phyloP scores from a whole-genome alignment of 768 basidiomycete species.

The Amanita pseudoporphyria region DNA sequence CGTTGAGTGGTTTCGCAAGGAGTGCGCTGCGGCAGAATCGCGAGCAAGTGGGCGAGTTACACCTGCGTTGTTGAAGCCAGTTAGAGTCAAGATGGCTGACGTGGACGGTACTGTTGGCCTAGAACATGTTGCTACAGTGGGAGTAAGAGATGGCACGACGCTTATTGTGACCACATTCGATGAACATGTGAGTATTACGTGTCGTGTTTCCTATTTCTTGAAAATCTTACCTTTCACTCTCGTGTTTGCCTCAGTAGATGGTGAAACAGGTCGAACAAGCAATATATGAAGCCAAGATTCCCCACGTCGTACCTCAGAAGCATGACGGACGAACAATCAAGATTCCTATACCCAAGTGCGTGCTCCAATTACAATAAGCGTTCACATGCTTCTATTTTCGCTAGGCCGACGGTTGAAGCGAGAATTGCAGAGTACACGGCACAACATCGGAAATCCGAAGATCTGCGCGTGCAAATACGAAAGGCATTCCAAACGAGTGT shows the following conservation, averaged over 20 bases:
- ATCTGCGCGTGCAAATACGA: conserved; percentile 65
- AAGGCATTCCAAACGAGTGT: conserved; percentile 57
- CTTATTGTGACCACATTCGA: conserved; percentile 72
- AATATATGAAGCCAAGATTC: conserved; percentile 66
- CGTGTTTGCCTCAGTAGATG: conserved; percentile 39
- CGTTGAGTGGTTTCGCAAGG: conserved; percentile 71
- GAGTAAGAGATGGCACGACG: conserved; percentile 67
- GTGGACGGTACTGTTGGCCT: conserved; percentile 25
- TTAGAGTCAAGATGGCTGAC: conserved; percentile 46
- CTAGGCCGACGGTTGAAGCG: conserved; percentile 71
- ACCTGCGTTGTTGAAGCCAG: conserved; percentile 58
- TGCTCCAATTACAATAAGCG: neutral
- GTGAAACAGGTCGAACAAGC: conserved; percentile 69
- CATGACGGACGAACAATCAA: conserved; percentile 64
- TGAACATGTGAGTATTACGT: conserved; percentile 45
- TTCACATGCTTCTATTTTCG: neutral
- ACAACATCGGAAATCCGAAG: conserved; percentile 62
- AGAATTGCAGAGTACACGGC: conserved; percentile 43
- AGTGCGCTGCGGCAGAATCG: conserved; percentile 61
- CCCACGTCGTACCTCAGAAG: conserved; percentile 62
- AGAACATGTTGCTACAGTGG: conserved; percentile 72
- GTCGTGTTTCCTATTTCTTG: conserved; percentile 10
- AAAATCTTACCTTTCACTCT: neutral
- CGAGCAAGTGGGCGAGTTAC: conserved; percentile 73
- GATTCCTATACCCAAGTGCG: conserved; percentile 72